These are phyloP conservation scores for Pyrenophora seminiperda DNA, from an alignment of 2,329 filamentous ascomycete genomes.

Conservation along the genomic window DNA sequence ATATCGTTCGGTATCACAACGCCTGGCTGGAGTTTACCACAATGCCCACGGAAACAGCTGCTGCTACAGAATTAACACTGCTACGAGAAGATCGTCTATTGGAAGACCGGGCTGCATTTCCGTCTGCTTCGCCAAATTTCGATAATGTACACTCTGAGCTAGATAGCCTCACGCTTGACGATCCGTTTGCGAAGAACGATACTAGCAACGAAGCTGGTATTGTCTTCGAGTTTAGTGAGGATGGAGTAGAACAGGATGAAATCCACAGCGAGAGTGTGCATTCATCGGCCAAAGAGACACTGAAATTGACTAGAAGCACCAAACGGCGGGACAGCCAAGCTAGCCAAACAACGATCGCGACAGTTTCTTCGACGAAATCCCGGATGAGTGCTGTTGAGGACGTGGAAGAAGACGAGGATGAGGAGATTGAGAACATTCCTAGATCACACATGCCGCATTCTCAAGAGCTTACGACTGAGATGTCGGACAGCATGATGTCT, in stretches of 20 bases:
- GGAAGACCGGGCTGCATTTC: constrained; percentile 23
- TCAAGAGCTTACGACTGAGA: constrained; percentile 24
- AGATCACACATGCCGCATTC: constrained; percentile 32
- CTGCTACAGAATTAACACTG: constrained; percentile 8
- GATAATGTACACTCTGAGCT: constrained; percentile 22
- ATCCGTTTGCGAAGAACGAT: constrained; percentile 18
- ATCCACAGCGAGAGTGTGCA: constrained; percentile 13
- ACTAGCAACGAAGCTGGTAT: constrained; percentile 30
- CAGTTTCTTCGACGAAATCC: constrained; percentile 49
- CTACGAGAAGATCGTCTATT: constrained; percentile 32
- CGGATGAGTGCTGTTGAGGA: constrained; percentile 48
- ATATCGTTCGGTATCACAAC: constrained; percentile 69
- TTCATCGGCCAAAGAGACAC: constrained; percentile 34
- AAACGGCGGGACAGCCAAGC: constrained; percentile 40
- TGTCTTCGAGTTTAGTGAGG: constrained; percentile 40
- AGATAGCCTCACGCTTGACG: constrained; percentile 23
- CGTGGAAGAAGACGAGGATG: constrained; percentile 45
- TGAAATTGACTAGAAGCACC: constrained; percentile 35
- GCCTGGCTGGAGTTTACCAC: constrained; percentile 64
- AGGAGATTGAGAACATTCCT: constrained; percentile 58
- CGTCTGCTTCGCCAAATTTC: constrained; percentile 15
- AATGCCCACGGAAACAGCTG: constrained; percentile 15
- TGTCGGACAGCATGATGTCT: constrained; percentile 41
- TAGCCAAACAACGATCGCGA: constrained; percentile 47
- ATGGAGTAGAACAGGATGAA: constrained; percentile 17